Percentiles rank a stretch among this genome's conserved stretches.
These are phyloP conservation scores for Alternaria burnsii DNA, from an alignment of 2,329 filamentous ascomycete genomes.

Conservation along the genomic window DNA sequence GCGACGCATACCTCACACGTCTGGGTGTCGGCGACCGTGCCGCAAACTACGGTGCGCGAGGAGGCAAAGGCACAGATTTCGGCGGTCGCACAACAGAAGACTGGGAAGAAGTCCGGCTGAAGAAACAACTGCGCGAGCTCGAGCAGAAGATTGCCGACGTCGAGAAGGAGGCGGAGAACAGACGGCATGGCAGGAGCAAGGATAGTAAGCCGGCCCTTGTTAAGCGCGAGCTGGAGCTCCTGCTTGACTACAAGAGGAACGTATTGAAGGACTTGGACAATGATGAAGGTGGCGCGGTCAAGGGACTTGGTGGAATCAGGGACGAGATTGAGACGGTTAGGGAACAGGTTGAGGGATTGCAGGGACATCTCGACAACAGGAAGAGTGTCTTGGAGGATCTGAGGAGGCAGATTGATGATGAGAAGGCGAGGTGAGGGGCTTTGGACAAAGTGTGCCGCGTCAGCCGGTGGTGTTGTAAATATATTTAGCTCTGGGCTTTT, in stretches of 20 bases:
- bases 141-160: constrained; percentile 87
- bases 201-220: constrained; percentile 87
- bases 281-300: constrained; percentile 69
- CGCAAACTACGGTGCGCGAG: constrained; percentile 69
- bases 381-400: constrained; percentile 79
- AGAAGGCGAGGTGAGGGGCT: constrained; percentile 65
- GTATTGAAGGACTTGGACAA: constrained; percentile 78
- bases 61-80: constrained; percentile 85
- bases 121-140: constrained; percentile 89
- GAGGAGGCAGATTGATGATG: constrained; percentile 83
- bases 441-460: background rate
- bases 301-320: constrained; percentile 76
- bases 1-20: constrained; percentile 92
- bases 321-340: constrained; percentile 91
- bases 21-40: constrained; percentile 79
- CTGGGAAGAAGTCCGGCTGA: constrained; percentile 95
- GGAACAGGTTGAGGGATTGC: constrained; percentile 92
- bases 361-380: constrained; percentile 79
- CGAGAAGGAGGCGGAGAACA: constrained; percentile 73
- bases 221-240: constrained; percentile 90
- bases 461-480: background rate
- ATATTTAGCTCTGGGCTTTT: background rate
- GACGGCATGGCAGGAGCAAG: constrained; percentile 64
- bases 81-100: constrained; percentile 84
- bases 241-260: constrained; percentile 92